phyloP scores from a whole-genome alignment of 305 asterid genomes.

The Stenogyne calaminthoides region DNA sequence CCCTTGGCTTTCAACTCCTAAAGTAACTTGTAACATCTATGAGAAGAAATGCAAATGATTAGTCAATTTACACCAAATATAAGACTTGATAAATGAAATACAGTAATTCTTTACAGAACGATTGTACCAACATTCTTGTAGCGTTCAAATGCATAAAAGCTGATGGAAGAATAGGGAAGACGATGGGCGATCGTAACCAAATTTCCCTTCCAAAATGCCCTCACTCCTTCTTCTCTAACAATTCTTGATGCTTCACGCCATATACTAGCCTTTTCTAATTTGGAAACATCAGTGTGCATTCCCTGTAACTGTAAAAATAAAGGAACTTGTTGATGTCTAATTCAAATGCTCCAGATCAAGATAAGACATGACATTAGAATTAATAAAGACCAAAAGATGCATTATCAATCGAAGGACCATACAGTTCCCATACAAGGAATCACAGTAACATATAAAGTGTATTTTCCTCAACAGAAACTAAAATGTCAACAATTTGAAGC shows the following conservation, averaged over 20 bases:
- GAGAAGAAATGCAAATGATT: constrained; percentile 21
- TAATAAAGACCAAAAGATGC: neutral
- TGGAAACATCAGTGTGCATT: constrained; percentile 66
- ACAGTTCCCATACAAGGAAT: neutral
- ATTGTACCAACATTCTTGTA: constrained; percentile 88
- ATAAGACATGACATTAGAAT: neutral
- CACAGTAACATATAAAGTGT: neutral
- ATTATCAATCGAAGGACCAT: neutral
- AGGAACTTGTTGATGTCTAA: neutral
- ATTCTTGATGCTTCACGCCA: constrained; percentile 76
- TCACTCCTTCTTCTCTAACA: constrained; percentile 71
- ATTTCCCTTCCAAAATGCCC: constrained; percentile 95
- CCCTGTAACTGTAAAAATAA: constrained; percentile 63
- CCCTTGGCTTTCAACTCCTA: constrained; percentile 68
- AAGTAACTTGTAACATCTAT: constrained; percentile 53
- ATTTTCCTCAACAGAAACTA: neutral
- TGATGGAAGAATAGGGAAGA: constrained; percentile 83
- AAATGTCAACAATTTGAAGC: constrained; percentile 6
- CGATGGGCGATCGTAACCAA: constrained; percentile 86
- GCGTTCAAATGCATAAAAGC: constrained; percentile 82
- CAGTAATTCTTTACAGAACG: constrained; percentile 39
- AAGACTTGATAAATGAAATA: neutral
- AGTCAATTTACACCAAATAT: constrained; percentile 20
- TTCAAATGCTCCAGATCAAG: constrained; percentile 6
- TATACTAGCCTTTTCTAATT: constrained; percentile 58